A percentile compares a stretch with the other conserved stretches of the same genome.
phyloP scores from a whole-genome alignment of 768 basidiomycete species.

The Suillus discolor region DNA sequence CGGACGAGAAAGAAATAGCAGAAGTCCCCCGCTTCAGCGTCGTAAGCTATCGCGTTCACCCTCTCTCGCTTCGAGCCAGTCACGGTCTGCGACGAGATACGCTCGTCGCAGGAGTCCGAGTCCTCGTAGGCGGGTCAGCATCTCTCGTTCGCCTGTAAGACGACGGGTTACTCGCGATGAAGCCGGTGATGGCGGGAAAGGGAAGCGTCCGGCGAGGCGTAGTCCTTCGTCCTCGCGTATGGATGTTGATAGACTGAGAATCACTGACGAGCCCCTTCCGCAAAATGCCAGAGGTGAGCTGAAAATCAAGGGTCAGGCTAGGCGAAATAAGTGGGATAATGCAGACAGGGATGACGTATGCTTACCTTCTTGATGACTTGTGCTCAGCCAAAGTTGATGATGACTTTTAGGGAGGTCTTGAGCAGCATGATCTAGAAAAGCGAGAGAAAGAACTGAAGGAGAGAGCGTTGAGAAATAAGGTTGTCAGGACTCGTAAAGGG shows the following conservation, averaged over 20 bases:
- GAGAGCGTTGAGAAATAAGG: conserved; percentile 80
- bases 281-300: conserved; percentile 49
- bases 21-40: conserved; percentile 51
- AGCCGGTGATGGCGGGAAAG: conserved; percentile 15
- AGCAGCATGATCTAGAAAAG: conserved; percentile 53
- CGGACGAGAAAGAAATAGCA: conserved; percentile 44
- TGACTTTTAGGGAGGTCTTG: conserved; percentile 19
- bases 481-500: conserved; percentile 67
- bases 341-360: conserved; percentile 15
- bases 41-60: conserved; percentile 33
- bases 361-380: not conserved
- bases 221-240: conserved; percentile 27
- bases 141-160: conserved; percentile 39
- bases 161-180: conserved; percentile 31
- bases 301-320: conserved; percentile 77
- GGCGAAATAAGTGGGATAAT: conserved; percentile 58
- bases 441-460: conserved; percentile 84
- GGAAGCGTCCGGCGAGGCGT: conserved; percentile 26
- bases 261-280: conserved; percentile 31
- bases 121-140: conserved; percentile 34
- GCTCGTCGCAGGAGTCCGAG: conserved; percentile 49
- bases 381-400: not conserved
- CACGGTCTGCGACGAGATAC: conserved; percentile 43
- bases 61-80: conserved; percentile 41
- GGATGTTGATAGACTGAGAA: conserved; percentile 26